phyloP scores from a whole-genome alignment of 371 early-diverging fungal species.

The Smittium mucronatum region DNA sequence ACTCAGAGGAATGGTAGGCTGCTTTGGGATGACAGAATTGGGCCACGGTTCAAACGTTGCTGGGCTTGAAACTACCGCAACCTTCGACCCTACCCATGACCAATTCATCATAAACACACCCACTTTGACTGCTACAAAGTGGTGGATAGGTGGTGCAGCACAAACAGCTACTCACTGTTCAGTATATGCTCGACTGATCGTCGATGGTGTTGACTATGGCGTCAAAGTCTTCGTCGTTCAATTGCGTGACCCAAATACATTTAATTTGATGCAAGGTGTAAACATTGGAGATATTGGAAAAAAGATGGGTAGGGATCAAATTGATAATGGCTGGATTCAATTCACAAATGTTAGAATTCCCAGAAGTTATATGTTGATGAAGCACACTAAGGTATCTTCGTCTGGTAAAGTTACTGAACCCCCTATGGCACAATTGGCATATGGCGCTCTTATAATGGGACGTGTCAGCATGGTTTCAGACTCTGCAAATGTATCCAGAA shows the following conservation, averaged over 20 bases:
- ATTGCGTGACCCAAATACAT: conserved; percentile 58
- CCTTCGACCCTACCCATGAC: conserved; percentile 66
- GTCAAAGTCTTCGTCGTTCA: conserved; percentile 76
- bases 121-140: conserved; percentile 80
- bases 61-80: conserved; percentile 87
- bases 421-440: conserved; percentile 57
- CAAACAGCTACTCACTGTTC: conserved; percentile 72
- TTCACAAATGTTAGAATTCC: conserved; percentile 78
- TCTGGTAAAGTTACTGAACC: conserved; percentile 58
- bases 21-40: conserved; percentile 86
- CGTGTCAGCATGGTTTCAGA: conserved; percentile 84
- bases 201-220: conserved; percentile 62
- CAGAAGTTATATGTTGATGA: conserved; percentile 76
- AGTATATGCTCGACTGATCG: conserved; percentile 67
- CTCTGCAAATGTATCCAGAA: conserved; percentile 75
- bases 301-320: conserved; percentile 73
- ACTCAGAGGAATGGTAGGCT: conserved; percentile 68
- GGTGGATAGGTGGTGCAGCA: conserved; percentile 94
- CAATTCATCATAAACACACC: conserved; percentile 86
- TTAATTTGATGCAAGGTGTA: conserved; percentile 59
- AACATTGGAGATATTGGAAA: conserved; percentile 76
- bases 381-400: conserved; percentile 81
- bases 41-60: conserved; percentile 86
- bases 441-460: conserved; percentile 78
- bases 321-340: conserved; percentile 90